These are phyloP conservation scores for Vanrija humicola DNA, from an alignment of 1,284 basidiomycete species.

Conservation along the genomic window DNA sequence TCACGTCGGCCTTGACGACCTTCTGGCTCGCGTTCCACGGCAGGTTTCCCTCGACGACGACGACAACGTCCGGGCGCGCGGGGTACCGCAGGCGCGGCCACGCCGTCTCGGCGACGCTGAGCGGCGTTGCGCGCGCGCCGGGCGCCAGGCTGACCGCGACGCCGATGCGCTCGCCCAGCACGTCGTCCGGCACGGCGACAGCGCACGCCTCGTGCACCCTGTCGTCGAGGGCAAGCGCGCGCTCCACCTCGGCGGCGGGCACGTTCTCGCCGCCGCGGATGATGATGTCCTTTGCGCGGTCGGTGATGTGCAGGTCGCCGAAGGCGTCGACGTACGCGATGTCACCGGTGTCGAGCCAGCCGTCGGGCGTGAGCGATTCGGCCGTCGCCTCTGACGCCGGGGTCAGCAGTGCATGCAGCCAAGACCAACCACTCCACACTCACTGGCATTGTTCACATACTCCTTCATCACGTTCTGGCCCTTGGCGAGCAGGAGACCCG, in stretches of 20 bases:
- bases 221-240: constrained; percentile 28
- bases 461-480: constrained; percentile 44
- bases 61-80: constrained; percentile 6
- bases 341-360: constrained; percentile 39
- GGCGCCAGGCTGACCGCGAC: constrained; percentile 24
- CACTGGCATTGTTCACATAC: constrained; percentile 39
- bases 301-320: constrained; percentile 38
- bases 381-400: constrained; percentile 26
- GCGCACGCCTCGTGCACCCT: constrained; percentile 30
- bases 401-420: neutral
- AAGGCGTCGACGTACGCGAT: constrained; percentile 35
- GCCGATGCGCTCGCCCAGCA: constrained; percentile 36
- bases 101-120: constrained; percentile 1
- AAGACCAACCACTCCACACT: neutral
- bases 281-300: constrained; percentile 40
- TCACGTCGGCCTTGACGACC: constrained; percentile 14
- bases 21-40: constrained; percentile 17
- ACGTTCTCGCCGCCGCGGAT: constrained; percentile 46
- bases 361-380: constrained; percentile 30
- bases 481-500: constrained; percentile 31
- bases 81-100: constrained; percentile 18
- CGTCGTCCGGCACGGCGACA: constrained; percentile 26
- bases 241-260: constrained; percentile 31
- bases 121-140: neutral
- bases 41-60: constrained; percentile 16